Evolutionary conservation across 352 stramenopile genomes (phyloP).

Genomic region (Globisporangium nodosum): DNA sequence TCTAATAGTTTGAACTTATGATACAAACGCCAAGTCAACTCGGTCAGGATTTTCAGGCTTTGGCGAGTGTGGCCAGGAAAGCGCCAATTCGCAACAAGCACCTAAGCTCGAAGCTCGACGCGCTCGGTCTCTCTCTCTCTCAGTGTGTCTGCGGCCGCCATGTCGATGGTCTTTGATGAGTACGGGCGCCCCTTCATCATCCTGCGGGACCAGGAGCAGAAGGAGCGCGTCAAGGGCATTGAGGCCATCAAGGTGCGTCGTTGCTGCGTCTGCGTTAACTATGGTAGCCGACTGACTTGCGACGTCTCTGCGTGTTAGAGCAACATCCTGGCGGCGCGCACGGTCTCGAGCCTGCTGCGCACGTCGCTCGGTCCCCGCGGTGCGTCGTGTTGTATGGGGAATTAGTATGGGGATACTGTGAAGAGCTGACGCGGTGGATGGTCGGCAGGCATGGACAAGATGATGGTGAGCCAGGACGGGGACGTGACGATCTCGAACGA

Average conservation of each 20-base stretch:
- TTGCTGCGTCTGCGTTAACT: too few species aligned
- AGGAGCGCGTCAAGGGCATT: slow-evolving; percentile 97
- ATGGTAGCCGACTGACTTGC: too few species aligned
- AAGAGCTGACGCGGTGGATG: neutral
- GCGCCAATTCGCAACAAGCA: too few species aligned
- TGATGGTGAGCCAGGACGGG: slow-evolving; percentile 98
- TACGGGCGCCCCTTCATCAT: slow-evolving; percentile 99
- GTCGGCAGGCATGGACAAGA: slow-evolving; percentile 96
- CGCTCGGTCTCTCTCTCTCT: too few species aligned
- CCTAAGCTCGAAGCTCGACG: too few species aligned
- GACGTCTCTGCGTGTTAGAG: slow-evolving; percentile 44
- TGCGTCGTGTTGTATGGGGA: slow-evolving; percentile 18
- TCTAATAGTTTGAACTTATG: neutral
- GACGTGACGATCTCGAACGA: slow-evolving; percentile 99
- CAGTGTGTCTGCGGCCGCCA: slow-evolving; percentile 24
- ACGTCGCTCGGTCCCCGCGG: slow-evolving; percentile 97
- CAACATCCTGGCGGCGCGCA: slow-evolving; percentile 98
- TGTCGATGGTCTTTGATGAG: slow-evolving; percentile 97
- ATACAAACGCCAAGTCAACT: too few species aligned
- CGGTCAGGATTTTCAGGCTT: too few species aligned
- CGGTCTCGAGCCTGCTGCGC: slow-evolving; percentile 95
- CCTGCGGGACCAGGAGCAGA: slow-evolving; percentile 98
- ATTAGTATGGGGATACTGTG: neutral
- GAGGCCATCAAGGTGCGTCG: slow-evolving; percentile 94
- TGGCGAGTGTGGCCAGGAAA: too few species aligned